Conservation (phyloP, 2,329 filamentous ascomycete species). For the Monosporascus sp. region DNA sequence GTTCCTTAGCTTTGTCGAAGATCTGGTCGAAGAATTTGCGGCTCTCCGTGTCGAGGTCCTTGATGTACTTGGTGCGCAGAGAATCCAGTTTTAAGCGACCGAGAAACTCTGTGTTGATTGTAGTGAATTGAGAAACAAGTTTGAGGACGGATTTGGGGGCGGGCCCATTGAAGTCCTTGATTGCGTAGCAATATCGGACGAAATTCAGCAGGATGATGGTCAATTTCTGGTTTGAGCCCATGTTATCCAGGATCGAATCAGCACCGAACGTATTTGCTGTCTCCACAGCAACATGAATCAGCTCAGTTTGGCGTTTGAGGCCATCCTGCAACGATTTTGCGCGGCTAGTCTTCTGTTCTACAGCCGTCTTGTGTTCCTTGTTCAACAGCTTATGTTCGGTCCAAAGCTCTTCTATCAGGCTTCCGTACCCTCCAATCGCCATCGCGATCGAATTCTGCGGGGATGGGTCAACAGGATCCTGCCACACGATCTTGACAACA, state of each 20-base stretch:
- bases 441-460: slow-evolving; percentile 36
- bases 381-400: slow-evolving; percentile 43
- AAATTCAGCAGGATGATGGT: slow-evolving; percentile 49
- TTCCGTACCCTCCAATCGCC: slow-evolving; percentile 46
- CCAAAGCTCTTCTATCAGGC: slow-evolving; percentile 43
- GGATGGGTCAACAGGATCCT: slow-evolving; percentile 14
- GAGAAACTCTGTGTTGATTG: slow-evolving; percentile 52
- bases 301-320: slow-evolving; percentile 40
- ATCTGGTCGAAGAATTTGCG: slow-evolving; percentile 39
- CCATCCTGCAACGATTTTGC: slow-evolving; percentile 34
- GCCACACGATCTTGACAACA: slow-evolving; percentile 22
- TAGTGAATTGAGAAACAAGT: slow-evolving; percentile 58
- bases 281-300: slow-evolving; percentile 47
- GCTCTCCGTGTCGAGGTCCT: slow-evolving; percentile 53
- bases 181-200: slow-evolving; percentile 49
- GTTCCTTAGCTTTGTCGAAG: slow-evolving; percentile 19
- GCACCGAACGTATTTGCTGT: slow-evolving; percentile 51
- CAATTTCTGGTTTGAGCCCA: slow-evolving; percentile 53
- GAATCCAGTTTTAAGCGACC: slow-evolving; percentile 62
- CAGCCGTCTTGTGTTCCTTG: slow-evolving; percentile 28
- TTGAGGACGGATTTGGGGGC: slow-evolving; percentile 52
- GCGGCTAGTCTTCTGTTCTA: slow-evolving; percentile 12
- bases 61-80: slow-evolving; percentile 61
- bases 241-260: slow-evolving; percentile 49
- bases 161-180: slow-evolving; percentile 46